A percentile compares a stretch with the other conserved stretches of the same genome.
phyloP scores from a whole-genome alignment of 768 basidiomycete genomes.

The Leccinum rimulosum region DNA sequence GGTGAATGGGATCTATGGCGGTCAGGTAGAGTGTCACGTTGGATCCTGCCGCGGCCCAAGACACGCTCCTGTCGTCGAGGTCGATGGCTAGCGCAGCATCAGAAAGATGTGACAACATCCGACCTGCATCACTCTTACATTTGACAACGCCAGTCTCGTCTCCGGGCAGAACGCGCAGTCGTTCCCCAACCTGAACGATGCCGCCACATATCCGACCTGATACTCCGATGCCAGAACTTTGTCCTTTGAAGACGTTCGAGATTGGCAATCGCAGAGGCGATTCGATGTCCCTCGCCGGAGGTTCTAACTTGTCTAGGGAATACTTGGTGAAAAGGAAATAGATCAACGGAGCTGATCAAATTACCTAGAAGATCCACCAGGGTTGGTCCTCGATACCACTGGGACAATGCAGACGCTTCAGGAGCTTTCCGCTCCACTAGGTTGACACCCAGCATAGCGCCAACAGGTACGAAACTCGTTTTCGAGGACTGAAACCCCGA shows the following conservation, averaged over 20 bases:
- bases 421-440: constrained; percentile 52
- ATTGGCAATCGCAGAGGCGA: constrained; percentile 84
- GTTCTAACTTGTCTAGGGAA: constrained; percentile 69
- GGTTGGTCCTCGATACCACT: constrained; percentile 87
- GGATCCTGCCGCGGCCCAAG: constrained; percentile 89
- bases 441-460: constrained; percentile 88
- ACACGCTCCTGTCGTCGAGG: constrained; percentile 68
- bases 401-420: constrained; percentile 44
- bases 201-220: constrained; percentile 85
- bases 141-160: constrained; percentile 85
- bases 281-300: constrained; percentile 73
- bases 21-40: constrained; percentile 87
- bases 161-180: constrained; percentile 82
- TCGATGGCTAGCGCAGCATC: constrained; percentile 64
- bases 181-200: constrained; percentile 89
- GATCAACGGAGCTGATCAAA: not conserved
- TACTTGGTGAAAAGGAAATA: not conserved
- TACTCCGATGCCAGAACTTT: constrained; percentile 73
- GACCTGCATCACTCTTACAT: constrained; percentile 37
- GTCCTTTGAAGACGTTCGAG: constrained; percentile 93
- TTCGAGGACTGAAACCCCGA: constrained; percentile 83
- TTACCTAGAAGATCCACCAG: constrained; percentile 81
- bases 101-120: not conserved
- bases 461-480: constrained; percentile 83
- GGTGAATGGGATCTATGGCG: constrained; percentile 79